Conservation (phyloP, 169 alveolate species). For the Babesia sp. region DNA sequence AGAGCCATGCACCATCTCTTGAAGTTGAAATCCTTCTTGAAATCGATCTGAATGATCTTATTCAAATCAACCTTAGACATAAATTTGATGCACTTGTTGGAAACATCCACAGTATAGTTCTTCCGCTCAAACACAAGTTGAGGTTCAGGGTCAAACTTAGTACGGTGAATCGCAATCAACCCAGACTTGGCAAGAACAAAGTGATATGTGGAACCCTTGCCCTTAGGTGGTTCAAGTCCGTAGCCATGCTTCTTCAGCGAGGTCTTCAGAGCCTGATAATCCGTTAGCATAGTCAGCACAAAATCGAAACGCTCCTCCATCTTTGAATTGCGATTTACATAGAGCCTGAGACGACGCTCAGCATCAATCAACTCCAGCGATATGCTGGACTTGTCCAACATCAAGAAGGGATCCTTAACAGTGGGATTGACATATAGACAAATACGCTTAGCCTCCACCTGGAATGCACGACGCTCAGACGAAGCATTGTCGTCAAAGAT, state of each 20-base stretch:
- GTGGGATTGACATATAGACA: slow-evolving; percentile 61
- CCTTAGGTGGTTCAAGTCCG: slow-evolving; percentile 19
- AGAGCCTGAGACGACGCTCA: slow-evolving; percentile 69
- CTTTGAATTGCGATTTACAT: slow-evolving; percentile 66
- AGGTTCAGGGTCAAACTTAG: slow-evolving; percentile 69
- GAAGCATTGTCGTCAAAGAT: slow-evolving; percentile 56
- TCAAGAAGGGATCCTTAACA: slow-evolving; percentile 56
- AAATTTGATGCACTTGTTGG: slow-evolving; percentile 53
- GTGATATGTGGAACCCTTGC: slow-evolving; percentile 54
- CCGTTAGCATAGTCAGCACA: slow-evolving; percentile 67
- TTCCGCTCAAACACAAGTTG: slow-evolving; percentile 60
- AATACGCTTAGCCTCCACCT: slow-evolving; percentile 49
- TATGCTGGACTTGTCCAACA: slow-evolving; percentile 60
- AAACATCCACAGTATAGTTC: slow-evolving; percentile 56
- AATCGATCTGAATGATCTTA: slow-evolving; percentile 7
- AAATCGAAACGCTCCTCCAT: slow-evolving; percentile 76
- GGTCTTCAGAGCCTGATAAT: slow-evolving; percentile 37
- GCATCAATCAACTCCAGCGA: slow-evolving; percentile 41
- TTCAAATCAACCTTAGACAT: slow-evolving; percentile 40
- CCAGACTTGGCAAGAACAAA: slow-evolving; percentile 69
- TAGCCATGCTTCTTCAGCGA: slow-evolving; percentile 22
- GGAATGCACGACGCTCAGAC: slow-evolving; percentile 47
- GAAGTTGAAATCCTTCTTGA: slow-evolving; percentile 65
- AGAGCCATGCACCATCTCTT: slow-evolving; percentile 72
- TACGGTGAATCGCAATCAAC: slow-evolving; percentile 64